phyloP scores from a whole-genome alignment of 305 asterid genomes.

The Solanum hybrid region DNA sequence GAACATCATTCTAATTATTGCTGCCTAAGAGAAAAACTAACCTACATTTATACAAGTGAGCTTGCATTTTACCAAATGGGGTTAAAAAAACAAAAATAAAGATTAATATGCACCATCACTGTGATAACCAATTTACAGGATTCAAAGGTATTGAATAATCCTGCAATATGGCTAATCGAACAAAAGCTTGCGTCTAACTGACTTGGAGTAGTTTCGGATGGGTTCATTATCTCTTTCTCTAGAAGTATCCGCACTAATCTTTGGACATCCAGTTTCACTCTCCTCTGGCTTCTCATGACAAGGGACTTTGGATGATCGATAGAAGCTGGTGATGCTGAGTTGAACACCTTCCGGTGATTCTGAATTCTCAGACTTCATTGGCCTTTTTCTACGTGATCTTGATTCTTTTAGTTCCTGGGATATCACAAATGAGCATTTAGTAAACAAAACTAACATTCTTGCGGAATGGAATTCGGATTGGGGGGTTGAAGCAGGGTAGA shows the following conservation, averaged over 20 bases:
- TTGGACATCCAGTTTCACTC: constrained; percentile 13
- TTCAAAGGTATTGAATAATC: background rate
- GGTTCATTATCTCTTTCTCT: constrained; percentile 39
- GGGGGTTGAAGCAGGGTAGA: background rate
- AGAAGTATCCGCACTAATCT: constrained; percentile 23
- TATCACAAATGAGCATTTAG: constrained; percentile 12
- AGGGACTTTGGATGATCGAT: constrained; percentile 54
- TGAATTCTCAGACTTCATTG: constrained; percentile 31
- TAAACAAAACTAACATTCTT: background rate
- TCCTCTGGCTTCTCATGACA: constrained; percentile 32
- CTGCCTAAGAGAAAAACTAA: background rate
- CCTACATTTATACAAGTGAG: background rate
- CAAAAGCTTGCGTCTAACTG: constrained; percentile 67
- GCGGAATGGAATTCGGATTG: background rate
- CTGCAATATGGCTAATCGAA: constrained; percentile 28
- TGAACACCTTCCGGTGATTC: constrained; percentile 46
- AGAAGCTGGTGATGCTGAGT: constrained; percentile 64
- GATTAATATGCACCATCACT: background rate
- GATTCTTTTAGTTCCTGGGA: constrained; percentile 59
- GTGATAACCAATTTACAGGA: constrained; percentile 15
- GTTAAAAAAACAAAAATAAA: background rate
- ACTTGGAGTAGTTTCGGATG: constrained; percentile 45
- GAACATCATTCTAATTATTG: background rate
- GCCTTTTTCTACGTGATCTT: constrained; percentile 39
- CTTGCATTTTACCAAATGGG: background rate